These are phyloP conservation scores for Jimgerdemannia flammicorona DNA, from an alignment of 192 early-diverging fungal genomes.

Conservation along the genomic window DNA sequence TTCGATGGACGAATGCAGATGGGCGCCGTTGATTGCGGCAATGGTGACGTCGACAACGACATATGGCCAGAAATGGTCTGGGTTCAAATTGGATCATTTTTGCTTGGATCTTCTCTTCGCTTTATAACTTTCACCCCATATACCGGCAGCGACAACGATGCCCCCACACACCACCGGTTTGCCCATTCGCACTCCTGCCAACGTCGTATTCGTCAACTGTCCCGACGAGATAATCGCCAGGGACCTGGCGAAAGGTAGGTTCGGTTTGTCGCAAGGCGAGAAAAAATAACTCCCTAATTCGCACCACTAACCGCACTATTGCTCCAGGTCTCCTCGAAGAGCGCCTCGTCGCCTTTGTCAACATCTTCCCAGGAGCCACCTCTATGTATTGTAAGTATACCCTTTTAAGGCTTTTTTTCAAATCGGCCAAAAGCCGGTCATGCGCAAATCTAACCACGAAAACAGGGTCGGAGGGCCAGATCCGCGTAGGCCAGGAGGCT, in stretches of 20 bases:
- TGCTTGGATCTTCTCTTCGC: no score
- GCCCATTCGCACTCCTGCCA: not conserved
- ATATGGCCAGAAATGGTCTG: no score
- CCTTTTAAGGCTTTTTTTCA: not conserved
- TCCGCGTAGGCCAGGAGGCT: not conserved
- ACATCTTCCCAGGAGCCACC: not conserved
- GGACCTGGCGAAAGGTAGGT: not conserved
- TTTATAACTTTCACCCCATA: not conserved
- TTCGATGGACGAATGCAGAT: no score
- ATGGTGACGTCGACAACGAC: no score
- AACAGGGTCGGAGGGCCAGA: not conserved
- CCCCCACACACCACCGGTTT: not conserved
- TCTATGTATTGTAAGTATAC: not conserved
- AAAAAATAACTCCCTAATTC: not conserved
- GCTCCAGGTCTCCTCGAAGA: not conserved
- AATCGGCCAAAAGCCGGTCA: no score
- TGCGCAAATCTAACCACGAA: no score
- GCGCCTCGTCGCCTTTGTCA: not conserved
- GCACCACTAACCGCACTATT: not conserved
- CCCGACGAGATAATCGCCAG: not conserved
- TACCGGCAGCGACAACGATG: not conserved
- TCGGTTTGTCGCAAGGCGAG: not conserved
- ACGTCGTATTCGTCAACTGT: not conserved
- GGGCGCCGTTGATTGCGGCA: no score
- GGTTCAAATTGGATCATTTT: no score